A percentile compares a stretch with the other conserved stretches of the same genome.
Conservation (phyloP, 1,284 basidiomycete genomes). For the Boletus holoroseus region DNA sequence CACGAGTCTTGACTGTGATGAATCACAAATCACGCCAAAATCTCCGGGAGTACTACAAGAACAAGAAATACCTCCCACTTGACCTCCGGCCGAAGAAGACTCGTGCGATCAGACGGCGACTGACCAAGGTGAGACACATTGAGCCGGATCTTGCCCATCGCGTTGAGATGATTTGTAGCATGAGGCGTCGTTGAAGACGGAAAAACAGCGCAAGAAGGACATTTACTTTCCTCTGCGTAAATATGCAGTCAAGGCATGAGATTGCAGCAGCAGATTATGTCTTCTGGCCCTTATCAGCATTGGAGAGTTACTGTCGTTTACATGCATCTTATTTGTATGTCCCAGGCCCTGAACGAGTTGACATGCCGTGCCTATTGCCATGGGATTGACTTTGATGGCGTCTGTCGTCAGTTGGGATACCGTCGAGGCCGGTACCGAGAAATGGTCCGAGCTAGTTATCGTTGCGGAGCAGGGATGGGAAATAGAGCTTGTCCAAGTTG, state of each 20-base stretch:
- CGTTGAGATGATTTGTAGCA: conserved; percentile 44
- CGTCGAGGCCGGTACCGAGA: background rate
- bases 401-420: background rate
- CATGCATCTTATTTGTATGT: conserved; percentile 40
- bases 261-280: conserved; percentile 19
- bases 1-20: conserved; percentile 96
- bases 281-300: conserved; percentile 2
- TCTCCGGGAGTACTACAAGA: conserved; percentile 97
- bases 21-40: conserved; percentile 98
- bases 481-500: conserved; percentile 6
- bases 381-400: conserved; percentile 16
- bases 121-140: conserved; percentile 69
- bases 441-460: background rate
- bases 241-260: conserved; percentile 81
- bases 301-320: conserved; percentile 28
- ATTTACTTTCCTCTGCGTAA: conserved; percentile 86
- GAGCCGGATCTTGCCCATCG: background rate
- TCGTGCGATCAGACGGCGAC: conserved; percentile 92
- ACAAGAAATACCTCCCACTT: conserved; percentile 94
- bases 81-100: conserved; percentile 99
- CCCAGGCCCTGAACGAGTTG: conserved; percentile 36
- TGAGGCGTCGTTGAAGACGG: conserved; percentile 78
- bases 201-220: conserved; percentile 90
- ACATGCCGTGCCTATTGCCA: conserved; percentile 30
- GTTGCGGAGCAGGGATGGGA: conserved; percentile 1